Evolutionary conservation across 441 rosid species (phyloP).

Genomic region (Rhodomyrtus psidioides): DNA sequence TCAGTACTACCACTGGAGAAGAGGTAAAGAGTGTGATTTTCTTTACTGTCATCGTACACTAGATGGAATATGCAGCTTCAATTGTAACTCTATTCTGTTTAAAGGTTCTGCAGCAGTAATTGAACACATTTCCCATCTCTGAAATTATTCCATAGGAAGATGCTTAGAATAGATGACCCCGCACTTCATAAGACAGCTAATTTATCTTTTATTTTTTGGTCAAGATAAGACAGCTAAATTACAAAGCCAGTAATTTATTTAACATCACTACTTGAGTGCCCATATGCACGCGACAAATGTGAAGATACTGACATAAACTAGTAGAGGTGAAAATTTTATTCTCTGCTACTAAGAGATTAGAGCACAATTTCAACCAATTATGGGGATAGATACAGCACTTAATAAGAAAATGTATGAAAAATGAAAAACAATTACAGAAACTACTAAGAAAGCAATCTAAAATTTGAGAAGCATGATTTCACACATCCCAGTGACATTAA

Average conservation of each 20-base stretch:
- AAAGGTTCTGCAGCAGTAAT: background rate
- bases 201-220: no score
- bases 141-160: background rate
- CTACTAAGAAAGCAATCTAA: background rate
- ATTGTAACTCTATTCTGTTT: background rate
- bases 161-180: background rate
- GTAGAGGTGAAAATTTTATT: background rate
- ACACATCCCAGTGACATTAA: background rate
- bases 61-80: background rate
- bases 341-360: background rate
- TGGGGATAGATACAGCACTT: background rate
- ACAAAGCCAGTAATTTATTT: background rate
- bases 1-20: background rate
- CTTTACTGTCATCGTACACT: background rate
- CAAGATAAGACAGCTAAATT: background rate
- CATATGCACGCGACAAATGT: background rate
- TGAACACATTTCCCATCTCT: background rate
- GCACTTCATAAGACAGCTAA: background rate
- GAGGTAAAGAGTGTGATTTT: background rate
- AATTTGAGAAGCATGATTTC: background rate
- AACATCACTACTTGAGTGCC: background rate
- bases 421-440: background rate
- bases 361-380: background rate
- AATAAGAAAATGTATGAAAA: background rate
- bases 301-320: background rate